These are phyloP conservation scores for Penicillium hesseltinei DNA, from an alignment of 2,329 filamentous ascomycete genomes.

Conservation along the genomic window DNA sequence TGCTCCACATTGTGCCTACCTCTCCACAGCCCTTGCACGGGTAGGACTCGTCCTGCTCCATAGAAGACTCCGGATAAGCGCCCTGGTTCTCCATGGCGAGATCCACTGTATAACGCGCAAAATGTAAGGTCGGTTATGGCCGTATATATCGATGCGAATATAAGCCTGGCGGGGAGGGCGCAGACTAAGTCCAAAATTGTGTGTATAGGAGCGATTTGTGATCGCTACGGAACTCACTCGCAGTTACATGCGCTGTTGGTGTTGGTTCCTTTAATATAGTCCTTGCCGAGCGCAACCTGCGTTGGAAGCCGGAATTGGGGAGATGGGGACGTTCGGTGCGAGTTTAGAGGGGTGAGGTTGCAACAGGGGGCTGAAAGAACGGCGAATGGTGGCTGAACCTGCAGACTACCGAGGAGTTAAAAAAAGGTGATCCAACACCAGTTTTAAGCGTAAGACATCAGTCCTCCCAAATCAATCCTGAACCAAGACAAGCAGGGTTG, in stretches of 20 bases:
- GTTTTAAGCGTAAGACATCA: constrained; percentile 19
- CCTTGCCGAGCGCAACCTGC: background rate
- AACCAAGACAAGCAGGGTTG: constrained; percentile 6
- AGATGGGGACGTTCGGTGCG: constrained; percentile 10
- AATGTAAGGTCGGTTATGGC: background rate
- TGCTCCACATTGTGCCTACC: constrained; percentile 50
- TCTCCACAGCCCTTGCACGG: constrained; percentile 93
- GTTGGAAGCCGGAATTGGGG: background rate
- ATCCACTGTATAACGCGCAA: background rate
- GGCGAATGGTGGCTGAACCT: constrained; percentile 18
- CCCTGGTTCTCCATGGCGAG: constrained; percentile 54
- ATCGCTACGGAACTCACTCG: background rate
- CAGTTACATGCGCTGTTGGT: background rate
- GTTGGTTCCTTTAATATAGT: background rate
- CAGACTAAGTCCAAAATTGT: background rate
- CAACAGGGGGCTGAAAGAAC: constrained; percentile 23
- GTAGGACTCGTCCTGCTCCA: constrained; percentile 77
- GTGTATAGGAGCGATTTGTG: background rate
- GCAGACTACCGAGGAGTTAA: constrained; percentile 18
- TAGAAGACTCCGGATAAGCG: constrained; percentile 57
- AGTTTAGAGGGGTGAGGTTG: constrained; percentile 20
- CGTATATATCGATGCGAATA: background rate
- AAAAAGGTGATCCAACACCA: constrained; percentile 9
- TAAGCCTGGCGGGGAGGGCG: background rate
- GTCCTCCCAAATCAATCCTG: constrained; percentile 1